Evolutionary conservation across 179 eudicot genomes (phyloP), one percentile per base, ranked within the genome.

Genomic region (Nepenthes alata): DNA sequence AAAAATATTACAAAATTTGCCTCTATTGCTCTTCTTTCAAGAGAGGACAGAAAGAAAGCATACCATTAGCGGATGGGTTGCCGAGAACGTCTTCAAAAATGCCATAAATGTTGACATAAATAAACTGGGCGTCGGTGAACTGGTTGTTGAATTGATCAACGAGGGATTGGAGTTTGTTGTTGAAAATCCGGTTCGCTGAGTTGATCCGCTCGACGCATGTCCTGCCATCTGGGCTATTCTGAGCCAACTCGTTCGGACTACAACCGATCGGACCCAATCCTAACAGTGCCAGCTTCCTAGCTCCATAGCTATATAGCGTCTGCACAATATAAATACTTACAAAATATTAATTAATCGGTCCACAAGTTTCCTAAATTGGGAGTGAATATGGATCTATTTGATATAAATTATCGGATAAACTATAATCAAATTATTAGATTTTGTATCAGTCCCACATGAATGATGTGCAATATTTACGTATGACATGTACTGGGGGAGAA

Each of bases 141-240:
- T 86, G 68, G 62, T 48, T 57, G 71, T 89, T 93, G 68, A 89
- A 63, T 12, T 80, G 57, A 36, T 89, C 77, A 3, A 85, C 90
- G 0, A 93, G 71, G 51, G 78, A 72, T 58, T 16, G 77, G 6
- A 93, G 89, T 62, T 62, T 67, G 56, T 16, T 58, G 66, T 93
- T 93, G 78, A 86, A 93, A 8, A 93, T 57, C 58, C 74, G 77
- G 59, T 85, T 86, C n/a, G 98, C 96, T 0, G 69, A 35, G 66
- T 93, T 89, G 57, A 89, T 81, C 6, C 66, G 74, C 2, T 60
- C 61, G 14, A 81, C 95, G 63, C 96, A 93, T 2, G 96, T 83
- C n/a, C 44, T 62, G 0, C 98, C 96, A 64, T 93, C 96, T 51
- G 70, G 68, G 70, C 96, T 93, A n/a, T 49, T 2, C 13, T 49